Percentiles rank a stretch among this genome's conserved stretches.
Evolutionary conservation across 257 asterid species (phyloP).

Genomic region (Solanum rostratum): DNA sequence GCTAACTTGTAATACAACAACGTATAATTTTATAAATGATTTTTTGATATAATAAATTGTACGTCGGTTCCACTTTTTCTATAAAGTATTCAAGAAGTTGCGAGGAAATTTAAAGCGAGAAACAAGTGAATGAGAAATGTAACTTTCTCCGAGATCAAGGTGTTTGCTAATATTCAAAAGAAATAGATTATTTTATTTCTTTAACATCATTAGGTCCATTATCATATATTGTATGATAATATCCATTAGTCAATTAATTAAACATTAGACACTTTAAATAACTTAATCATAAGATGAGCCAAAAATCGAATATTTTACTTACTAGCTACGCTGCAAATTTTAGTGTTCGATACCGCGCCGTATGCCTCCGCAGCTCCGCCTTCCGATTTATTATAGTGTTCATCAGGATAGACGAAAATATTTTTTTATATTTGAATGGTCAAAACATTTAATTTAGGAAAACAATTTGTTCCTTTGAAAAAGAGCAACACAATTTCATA

Average conservation of each 20-base stretch:
- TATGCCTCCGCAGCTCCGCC: too few relatives aligned
- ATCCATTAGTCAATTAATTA: neutral
- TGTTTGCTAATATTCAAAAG: neutral
- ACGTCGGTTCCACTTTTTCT: accelerated
- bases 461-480: too few relatives aligned
- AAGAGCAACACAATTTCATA: neutral
- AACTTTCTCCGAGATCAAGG: neutral
- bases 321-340: neutral
- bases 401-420: too few relatives aligned
- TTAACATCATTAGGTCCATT: neutral
- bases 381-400: too few relatives aligned
- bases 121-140: neutral
- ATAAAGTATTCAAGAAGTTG: neutral
- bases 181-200: neutral
- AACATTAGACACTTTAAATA: neutral
- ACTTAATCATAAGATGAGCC: neutral
- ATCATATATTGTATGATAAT: neutral
- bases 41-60: neutral
- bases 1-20: neutral
- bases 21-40: neutral
- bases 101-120: neutral
- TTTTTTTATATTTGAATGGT: neutral
- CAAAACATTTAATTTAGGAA: too few relatives aligned
- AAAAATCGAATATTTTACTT: neutral
- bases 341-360: neutral